phyloP scores from a whole-genome alignment of 2,329 filamentous ascomycete species.

The Dothistroma pini region DNA sequence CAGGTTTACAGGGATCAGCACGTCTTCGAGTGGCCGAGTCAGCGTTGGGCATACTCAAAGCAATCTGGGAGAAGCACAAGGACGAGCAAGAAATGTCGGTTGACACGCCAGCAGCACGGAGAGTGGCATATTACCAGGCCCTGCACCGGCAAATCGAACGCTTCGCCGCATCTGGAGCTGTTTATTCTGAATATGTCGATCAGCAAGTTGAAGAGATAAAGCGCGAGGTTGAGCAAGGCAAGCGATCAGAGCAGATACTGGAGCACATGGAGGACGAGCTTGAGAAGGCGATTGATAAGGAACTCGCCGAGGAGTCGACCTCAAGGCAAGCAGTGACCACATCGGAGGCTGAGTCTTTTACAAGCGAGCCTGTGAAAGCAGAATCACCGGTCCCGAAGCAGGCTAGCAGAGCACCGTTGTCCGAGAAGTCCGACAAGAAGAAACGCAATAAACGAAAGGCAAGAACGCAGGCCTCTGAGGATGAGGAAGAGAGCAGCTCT shows the following conservation, averaged over 20 bases:
- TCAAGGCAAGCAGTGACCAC: not conserved
- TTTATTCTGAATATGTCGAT: constrained; percentile 34
- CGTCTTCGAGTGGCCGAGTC: constrained; percentile 61
- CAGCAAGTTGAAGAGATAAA: constrained; percentile 35
- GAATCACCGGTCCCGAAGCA: not conserved
- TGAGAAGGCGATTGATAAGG: not conserved
- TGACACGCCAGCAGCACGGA: constrained; percentile 35
- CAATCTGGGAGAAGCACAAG: constrained; percentile 49
- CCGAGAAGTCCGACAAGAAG: not conserved
- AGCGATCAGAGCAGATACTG: constrained; percentile 25
- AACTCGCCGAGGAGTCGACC: not conserved
- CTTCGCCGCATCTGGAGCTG: constrained; percentile 23
- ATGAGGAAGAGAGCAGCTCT: constrained; percentile 11
- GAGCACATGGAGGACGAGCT: not conserved
- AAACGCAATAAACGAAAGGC: constrained; percentile 30
- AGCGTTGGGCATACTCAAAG: constrained; percentile 59
- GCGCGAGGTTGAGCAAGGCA: constrained; percentile 28
- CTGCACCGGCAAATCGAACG: constrained; percentile 33
- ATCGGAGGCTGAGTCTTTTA: not conserved
- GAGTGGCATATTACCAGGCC: constrained; percentile 37
- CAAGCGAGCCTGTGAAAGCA: not conserved
- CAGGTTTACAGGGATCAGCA: constrained; percentile 71
- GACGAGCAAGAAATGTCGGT: constrained; percentile 41
- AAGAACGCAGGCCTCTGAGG: constrained; percentile 29
- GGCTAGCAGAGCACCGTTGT: not conserved